A percentile compares a stretch with the other conserved stretches of the same genome.
These are phyloP conservation scores for Heracleum sosnowskyi DNA, from an alignment of 129 eudicot genomes.

Conservation along the genomic window DNA sequence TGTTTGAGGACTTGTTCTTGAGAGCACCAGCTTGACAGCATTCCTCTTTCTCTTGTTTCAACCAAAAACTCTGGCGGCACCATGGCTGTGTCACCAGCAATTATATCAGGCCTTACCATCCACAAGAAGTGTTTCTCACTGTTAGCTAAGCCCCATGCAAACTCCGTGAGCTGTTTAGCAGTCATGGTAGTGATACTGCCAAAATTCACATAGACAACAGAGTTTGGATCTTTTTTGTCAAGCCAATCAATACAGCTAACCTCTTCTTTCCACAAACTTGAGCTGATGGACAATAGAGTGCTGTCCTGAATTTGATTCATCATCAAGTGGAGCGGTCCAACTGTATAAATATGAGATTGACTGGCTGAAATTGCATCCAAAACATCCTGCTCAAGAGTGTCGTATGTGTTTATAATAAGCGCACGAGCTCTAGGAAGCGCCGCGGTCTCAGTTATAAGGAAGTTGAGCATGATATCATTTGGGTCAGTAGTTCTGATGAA, in stretches of 20 bases:
- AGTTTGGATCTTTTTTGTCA: conserved; percentile 32
- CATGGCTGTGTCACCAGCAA: conserved; percentile 42
- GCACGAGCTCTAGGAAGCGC: conserved; percentile 24
- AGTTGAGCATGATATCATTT: conserved; percentile 44
- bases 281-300: conserved; percentile 19
- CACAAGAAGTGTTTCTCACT: conserved; percentile 54
- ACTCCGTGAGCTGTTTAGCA: conserved; percentile 39
- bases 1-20: conserved; percentile 48
- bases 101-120: conserved; percentile 55
- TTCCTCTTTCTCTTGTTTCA: conserved; percentile 41
- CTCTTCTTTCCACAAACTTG: conserved; percentile 66
- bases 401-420: conserved; percentile 52
- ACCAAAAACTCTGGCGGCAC: conserved; percentile 37
- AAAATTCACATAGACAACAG: conserved; percentile 62
- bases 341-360: conserved; percentile 21
- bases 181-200: conserved; percentile 55
- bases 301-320: conserved; percentile 26
- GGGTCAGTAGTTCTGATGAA: conserved; percentile 57
- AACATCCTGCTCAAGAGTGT: conserved; percentile 42
- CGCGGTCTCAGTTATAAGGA: conserved; percentile 8
- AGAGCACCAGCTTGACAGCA: conserved; percentile 59
- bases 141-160: conserved; percentile 70
- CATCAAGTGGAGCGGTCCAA: conserved; percentile 45
- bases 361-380: conserved; percentile 22
- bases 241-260: conserved; percentile 50